Conservation (phyloP, 768 basidiomycete genomes). For the Rhodotorula sphaerocarpa region DNA sequence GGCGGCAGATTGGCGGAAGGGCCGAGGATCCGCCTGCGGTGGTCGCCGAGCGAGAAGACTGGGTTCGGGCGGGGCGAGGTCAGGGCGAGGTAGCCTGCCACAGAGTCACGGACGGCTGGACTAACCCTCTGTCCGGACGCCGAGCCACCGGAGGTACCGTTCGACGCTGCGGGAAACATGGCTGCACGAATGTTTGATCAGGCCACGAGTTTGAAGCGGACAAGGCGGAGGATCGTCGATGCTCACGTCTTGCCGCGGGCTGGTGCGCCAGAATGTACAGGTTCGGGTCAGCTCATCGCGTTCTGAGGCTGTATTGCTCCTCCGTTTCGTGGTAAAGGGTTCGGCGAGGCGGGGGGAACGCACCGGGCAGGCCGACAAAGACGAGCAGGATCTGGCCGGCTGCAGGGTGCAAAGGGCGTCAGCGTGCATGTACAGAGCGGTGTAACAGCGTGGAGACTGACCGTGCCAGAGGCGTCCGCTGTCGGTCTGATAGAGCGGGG, state of each 20-base stretch:
- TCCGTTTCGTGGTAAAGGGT: too few species aligned
- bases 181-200: conserved; percentile 50
- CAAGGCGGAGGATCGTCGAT: background rate
- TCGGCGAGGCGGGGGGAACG: background rate
- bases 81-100: background rate
- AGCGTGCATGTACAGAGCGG: background rate
- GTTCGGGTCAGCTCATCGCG: too few species aligned
- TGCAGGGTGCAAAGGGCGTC: background rate
- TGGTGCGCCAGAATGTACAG: too few species aligned
- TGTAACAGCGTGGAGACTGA: background rate
- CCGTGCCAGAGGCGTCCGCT: conserved; percentile 46
- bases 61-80: background rate
- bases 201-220: background rate
- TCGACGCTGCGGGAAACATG: conserved; percentile 92
- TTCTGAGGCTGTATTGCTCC: too few species aligned
- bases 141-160: conserved; percentile 96
- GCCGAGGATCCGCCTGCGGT: conserved; percentile 79
- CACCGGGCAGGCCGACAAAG: conserved; percentile 75
- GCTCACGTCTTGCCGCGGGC: conserved; percentile 34
- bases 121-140: conserved; percentile 69
- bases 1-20: conserved; percentile 76
- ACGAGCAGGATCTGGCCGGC: conserved; percentile 82
- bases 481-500: conserved; percentile 89
- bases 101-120: too few species aligned
- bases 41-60: conserved; percentile 91